phyloP scores from a whole-genome alignment of 2,329 filamentous ascomycete genomes.

The Aspergillus cejpii region DNA sequence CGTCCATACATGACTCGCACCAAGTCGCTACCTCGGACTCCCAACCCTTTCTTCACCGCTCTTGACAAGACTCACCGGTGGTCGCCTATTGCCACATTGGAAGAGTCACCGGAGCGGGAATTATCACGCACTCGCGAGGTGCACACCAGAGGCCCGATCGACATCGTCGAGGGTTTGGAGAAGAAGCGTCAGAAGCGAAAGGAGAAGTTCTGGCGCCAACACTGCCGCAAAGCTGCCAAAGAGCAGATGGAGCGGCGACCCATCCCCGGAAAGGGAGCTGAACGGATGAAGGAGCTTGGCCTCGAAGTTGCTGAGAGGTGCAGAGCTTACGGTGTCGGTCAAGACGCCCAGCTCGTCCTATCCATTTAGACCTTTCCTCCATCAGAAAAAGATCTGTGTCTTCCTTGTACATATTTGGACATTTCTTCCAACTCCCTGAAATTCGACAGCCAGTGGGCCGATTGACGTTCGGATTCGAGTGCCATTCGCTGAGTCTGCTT shows the following conservation, averaged over 20 bases:
- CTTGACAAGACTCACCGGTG: constrained; percentile 28
- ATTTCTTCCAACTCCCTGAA: not conserved
- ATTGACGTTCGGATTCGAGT: no score
- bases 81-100: constrained; percentile 32
- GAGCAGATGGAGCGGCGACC: constrained; percentile 57
- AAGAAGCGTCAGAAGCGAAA: constrained; percentile 86
- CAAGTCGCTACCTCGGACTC: constrained; percentile 76
- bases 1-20: constrained; percentile 67
- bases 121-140: constrained; percentile 43
- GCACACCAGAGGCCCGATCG: constrained; percentile 85
- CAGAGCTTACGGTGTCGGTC: constrained; percentile 53
- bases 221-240: constrained; percentile 73
- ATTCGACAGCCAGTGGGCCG: constrained; percentile 5
- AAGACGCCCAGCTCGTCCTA: constrained; percentile 59
- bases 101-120: constrained; percentile 31
- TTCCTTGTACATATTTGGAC: constrained; percentile 26
- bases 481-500: no score
- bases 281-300: constrained; percentile 89
- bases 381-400: constrained; percentile 14
- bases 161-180: constrained; percentile 94
- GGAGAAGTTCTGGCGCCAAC: constrained; percentile 86
- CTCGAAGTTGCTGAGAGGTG: constrained; percentile 81
- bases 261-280: constrained; percentile 76
- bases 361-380: constrained; percentile 50
- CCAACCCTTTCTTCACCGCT: constrained; percentile 58